These are phyloP conservation scores for Kappamyces sp. DNA, from an alignment of 192 early-diverging fungal genomes.

Conservation along the genomic window DNA sequence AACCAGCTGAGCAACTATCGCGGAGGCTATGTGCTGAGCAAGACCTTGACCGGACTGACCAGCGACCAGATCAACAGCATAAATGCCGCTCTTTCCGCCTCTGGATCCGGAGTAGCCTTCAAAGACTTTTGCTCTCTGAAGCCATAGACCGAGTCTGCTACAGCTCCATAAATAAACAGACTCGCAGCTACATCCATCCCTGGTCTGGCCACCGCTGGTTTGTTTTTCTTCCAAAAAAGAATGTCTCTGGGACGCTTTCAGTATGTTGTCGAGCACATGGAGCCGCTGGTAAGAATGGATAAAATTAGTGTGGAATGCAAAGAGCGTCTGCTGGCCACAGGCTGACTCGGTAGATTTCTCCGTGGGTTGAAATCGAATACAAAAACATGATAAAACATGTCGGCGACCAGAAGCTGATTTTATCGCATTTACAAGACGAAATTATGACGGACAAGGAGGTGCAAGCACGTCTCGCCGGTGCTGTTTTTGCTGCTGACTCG, in stretches of 20 bases:
- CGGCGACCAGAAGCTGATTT: conserved; percentile 54
- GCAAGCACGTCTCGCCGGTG: conserved; percentile 33
- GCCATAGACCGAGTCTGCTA: no score
- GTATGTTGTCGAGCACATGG: conserved; percentile 75
- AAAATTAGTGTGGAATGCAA: conserved; percentile 36
- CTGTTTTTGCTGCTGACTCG: conserved; percentile 39
- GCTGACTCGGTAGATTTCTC: neutral
- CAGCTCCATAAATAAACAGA: no score
- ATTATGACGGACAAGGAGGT: conserved; percentile 27
- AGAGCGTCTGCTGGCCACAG: neutral
- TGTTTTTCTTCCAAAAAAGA: neutral
- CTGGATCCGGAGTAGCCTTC: neutral
- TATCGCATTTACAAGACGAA: conserved; percentile 49
- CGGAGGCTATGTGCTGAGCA: conserved; percentile 8
- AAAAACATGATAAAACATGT: conserved; percentile 62
- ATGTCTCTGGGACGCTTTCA: conserved; percentile 20
- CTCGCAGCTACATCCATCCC: no score
- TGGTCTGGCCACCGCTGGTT: neutral
- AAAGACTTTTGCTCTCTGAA: neutral
- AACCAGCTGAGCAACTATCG: conserved; percentile 1
- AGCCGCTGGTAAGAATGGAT: conserved; percentile 62
- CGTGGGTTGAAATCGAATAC: conserved; percentile 55
- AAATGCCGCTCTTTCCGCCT: neutral
- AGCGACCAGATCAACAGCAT: neutral
- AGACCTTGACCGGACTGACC: no score